Percentiles rank a stretch among this genome's conserved stretches.
Conservation (phyloP, 306 rosid genomes). For the Trifolium fragiferum region DNA sequence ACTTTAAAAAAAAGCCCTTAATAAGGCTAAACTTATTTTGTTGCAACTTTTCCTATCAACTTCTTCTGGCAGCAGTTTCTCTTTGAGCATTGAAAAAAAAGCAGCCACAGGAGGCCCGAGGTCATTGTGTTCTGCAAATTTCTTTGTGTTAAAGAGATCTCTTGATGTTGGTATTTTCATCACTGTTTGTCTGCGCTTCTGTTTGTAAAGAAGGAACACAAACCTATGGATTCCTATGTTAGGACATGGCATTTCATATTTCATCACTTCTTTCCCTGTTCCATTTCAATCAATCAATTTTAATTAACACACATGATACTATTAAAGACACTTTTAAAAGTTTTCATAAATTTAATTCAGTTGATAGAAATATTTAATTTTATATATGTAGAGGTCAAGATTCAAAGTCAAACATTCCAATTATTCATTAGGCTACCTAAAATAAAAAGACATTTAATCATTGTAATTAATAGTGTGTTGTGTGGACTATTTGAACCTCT, state of each 20-base stretch:
- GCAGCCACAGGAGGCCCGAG: slow-evolving; percentile 88
- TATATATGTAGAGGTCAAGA: too few species aligned
- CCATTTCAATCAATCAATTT: background rate
- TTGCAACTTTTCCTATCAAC: slow-evolving; percentile 44
- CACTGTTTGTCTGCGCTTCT: slow-evolving; percentile 62
- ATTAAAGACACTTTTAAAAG: too few species aligned
- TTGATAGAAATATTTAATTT: too few species aligned
- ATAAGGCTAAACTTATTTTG: background rate
- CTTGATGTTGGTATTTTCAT: slow-evolving; percentile 54
- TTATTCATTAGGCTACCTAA: too few species aligned
- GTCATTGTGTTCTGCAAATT: slow-evolving; percentile 65
- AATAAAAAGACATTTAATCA: too few species aligned
- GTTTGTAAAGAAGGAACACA: slow-evolving; percentile 81
- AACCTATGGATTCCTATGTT: slow-evolving; percentile 90
- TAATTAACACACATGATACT: background rate
- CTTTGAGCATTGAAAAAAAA: slow-evolving; percentile 91
- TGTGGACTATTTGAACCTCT: too few species aligned
- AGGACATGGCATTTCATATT: slow-evolving; percentile 80
- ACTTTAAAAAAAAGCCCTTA: background rate
- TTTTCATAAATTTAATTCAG: too few species aligned
- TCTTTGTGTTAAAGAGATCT: slow-evolving; percentile 63
- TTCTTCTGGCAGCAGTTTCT: slow-evolving; percentile 81
- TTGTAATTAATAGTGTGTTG: too few species aligned
- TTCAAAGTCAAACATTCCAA: too few species aligned
- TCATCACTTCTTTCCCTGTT: slow-evolving; percentile 72